Conservation (phyloP, 352 stramenopile genomes). For the Phytophthora niederhauseri region DNA sequence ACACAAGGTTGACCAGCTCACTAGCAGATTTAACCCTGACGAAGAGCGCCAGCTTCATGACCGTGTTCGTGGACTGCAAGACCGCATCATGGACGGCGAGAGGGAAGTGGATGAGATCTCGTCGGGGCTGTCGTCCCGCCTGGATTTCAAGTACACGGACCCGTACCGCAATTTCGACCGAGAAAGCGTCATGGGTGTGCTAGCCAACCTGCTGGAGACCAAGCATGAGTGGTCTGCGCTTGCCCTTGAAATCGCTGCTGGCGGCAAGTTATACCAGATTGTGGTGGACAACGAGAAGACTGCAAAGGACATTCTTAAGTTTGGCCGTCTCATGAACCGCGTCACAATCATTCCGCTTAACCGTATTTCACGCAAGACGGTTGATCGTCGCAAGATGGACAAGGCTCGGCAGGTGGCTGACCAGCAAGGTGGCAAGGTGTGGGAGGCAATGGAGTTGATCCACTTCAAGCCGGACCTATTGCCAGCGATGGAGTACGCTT, state of each 20-base stretch:
- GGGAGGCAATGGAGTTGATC: slow-evolving; percentile 96
- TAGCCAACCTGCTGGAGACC: slow-evolving; percentile 97
- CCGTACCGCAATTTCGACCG: slow-evolving; percentile 95
- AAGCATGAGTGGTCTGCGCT: slow-evolving; percentile 94
- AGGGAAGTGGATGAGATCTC: slow-evolving; percentile 94
- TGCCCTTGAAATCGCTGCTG: slow-evolving; percentile 97
- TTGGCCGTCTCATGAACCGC: slow-evolving; percentile 95
- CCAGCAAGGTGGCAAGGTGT: slow-evolving; percentile 91
- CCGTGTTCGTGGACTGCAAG: slow-evolving; percentile 62
- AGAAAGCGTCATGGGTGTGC: slow-evolving; percentile 96
- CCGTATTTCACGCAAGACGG: slow-evolving; percentile 91
- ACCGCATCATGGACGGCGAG: slow-evolving; percentile 68
- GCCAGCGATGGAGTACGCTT: slow-evolving; percentile 98
- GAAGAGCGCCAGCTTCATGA: slow-evolving; percentile 74
- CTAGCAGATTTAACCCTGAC: slow-evolving; percentile 72
- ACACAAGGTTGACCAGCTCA: slow-evolving; percentile 59
- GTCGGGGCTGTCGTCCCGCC: slow-evolving; percentile 93
- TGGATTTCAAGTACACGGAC: slow-evolving; percentile 97
- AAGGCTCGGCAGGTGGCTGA: slow-evolving; percentile 86
- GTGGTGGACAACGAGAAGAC: slow-evolving; percentile 99
- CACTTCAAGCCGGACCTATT: slow-evolving; percentile 96
- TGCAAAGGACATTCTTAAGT: slow-evolving; percentile 98
- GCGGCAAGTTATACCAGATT: slow-evolving; percentile 98
- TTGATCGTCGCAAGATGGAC: slow-evolving; percentile 78
- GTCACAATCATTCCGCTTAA: slow-evolving; percentile 99